Evolutionary conservation across 306 rosid species (phyloP).

Genomic region (Biancaea sappan): DNA sequence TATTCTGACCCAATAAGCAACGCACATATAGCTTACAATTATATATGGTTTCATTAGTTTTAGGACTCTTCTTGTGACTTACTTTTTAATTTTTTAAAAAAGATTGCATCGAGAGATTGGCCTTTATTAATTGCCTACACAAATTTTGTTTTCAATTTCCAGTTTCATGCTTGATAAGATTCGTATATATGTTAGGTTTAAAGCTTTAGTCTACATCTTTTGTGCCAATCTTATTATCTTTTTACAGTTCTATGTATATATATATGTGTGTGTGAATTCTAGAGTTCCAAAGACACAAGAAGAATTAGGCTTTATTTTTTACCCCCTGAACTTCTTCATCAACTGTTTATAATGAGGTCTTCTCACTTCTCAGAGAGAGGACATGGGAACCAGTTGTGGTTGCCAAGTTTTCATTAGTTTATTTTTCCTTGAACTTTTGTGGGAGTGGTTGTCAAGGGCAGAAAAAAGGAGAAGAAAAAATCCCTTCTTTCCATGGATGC

Average conservation of each 20-base stretch:
- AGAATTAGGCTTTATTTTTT: background rate
- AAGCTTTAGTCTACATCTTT: conserved; percentile 9
- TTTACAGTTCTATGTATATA: conserved; percentile 6
- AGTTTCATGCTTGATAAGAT: background rate
- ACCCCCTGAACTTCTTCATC: background rate
- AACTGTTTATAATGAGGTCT: conserved; percentile 1
- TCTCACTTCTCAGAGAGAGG: conserved; percentile 16
- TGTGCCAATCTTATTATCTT: background rate
- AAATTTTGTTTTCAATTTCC: background rate
- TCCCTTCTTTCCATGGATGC: background rate
- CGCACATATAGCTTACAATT: background rate
- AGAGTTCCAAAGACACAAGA: background rate
- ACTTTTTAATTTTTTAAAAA: background rate
- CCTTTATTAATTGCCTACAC: background rate
- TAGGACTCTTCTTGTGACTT: background rate
- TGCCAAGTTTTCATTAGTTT: background rate
- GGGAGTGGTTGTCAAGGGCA: background rate
- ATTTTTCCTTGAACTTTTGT: background rate
- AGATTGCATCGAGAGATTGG: background rate
- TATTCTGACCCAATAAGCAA: background rate
- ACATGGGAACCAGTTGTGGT: background rate
- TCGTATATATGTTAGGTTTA: background rate
- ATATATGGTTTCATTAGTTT: background rate
- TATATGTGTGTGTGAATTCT: too few species aligned
- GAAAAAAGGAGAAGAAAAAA: background rate